Evolutionary conservation across 345 rosid species (phyloP), one percentile per base, ranked within the genome.

Genomic region (Citrus sp.): DNA sequence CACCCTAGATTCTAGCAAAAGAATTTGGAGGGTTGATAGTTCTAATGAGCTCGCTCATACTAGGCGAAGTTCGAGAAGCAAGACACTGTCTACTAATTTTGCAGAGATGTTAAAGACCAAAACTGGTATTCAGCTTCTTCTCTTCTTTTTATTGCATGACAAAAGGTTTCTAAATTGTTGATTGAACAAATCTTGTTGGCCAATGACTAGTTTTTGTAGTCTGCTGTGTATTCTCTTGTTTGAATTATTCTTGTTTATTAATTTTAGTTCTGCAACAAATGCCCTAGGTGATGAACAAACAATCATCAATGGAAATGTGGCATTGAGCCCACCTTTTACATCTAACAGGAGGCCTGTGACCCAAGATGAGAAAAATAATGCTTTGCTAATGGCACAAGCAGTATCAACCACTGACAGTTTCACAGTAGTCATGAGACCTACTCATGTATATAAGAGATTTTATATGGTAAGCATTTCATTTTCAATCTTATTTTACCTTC

Each of bases 341-440:
- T 85, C 90, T 61, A 77, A 54, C 61, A 79, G 85, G 81, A 89
- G 85, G 81, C 56, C 80, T 7, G 78, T 81, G 66, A 78, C 89
- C 21, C 85, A 78, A 58, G 84, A 71, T 54, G 86, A 82, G 78
- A 84, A 75, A 73, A 6, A 28, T 28, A 78, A 61, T 4, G 81
- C 84, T 12, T 8, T 87, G 72, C 74, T 67, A 42, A 56, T 42
- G 63, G 92, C 87, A 16, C 72, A 65, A 72, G 85, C 79, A 73
- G 80, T 81, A 34, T 69, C 70, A 71, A 82, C 74, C 51, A 12
- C 46, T 2, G 84, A 83, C 1, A 80, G 86, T 56, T 86, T 87
- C 76, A 5, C 79, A 27, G 72, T 75, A 25, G 81, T 85, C 32
- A 84, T 89, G 87, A 81, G 74, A 46, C 90, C 90, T 56, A 68